These are phyloP conservation scores for Metschnikowia aberdeeniae DNA, from an alignment of 805 yeast species.

Conservation along the genomic window DNA sequence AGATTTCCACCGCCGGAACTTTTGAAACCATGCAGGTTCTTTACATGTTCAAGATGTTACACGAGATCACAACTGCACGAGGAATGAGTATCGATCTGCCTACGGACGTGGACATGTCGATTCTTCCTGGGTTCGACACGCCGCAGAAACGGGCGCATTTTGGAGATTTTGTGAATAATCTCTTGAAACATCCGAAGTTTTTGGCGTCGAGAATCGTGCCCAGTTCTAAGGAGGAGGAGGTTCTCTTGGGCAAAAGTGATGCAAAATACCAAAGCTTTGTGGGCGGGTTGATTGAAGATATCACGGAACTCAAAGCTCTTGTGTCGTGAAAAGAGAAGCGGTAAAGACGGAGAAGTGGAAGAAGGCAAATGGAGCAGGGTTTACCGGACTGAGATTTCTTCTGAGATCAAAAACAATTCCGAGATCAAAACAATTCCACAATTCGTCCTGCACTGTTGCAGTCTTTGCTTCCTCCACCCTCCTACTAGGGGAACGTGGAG, in stretches of 20 bases:
- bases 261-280: constrained; percentile 30
- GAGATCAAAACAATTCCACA: too few relatives aligned
- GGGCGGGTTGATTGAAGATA: constrained; percentile 44
- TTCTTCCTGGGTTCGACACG: constrained; percentile 60
- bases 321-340: constrained; percentile 13
- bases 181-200: constrained; percentile 84
- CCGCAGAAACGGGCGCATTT: constrained; percentile 57
- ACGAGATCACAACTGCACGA: constrained; percentile 48
- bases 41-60: constrained; percentile 56
- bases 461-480: too few relatives aligned
- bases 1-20: constrained; percentile 33
- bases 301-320: constrained; percentile 49
- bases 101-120: constrained; percentile 24
- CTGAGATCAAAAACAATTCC: too few relatives aligned
- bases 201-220: constrained; percentile 65
- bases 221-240: constrained; percentile 61
- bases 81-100: constrained; percentile 26
- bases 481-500: too few relatives aligned
- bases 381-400: too few relatives aligned
- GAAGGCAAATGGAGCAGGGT: too few relatives aligned
- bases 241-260: constrained; percentile 48
- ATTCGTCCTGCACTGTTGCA: too few relatives aligned
- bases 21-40: constrained; percentile 55
- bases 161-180: constrained; percentile 58
- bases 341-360: background rate